Base-by-base conservation (phyloP, 257 asterid genomes). In the Cordia subcordata region DNA sequence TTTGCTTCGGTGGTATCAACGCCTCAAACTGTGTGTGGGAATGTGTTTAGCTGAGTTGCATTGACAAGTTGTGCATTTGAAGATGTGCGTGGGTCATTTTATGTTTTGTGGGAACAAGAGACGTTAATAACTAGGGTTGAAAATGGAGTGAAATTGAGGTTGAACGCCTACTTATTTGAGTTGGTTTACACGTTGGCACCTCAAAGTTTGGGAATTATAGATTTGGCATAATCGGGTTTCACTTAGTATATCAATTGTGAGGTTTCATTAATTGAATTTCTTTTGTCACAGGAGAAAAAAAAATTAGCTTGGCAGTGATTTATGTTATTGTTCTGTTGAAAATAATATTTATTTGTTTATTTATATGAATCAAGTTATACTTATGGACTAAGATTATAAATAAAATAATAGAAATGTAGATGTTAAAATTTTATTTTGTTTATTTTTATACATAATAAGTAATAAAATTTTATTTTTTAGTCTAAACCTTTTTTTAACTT, bases 91-190 rank as follows among this genome's bases (percentile, higher is more conserved):
- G 53, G 32, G 9, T 13, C 27, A 52, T n/a, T n/a, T n/a, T n/a
- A n/a, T n/a, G 5, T 21, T 14, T 1, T 19, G 16, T 10, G 18
- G 33, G 68, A n/a, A 33, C 18, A 61, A 49, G 51, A 8, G 35
- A 15, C 63, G 67, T 46, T 54, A 53, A 45, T 59, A 35, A 53
- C 75, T 64, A 70, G 75, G 71, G 54, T 49, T 46, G 55, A 58
- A n/a, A n/a, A 58, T 53, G 18, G 47, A 13, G 0, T 20, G 10
- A 38, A 53, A 53, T 64, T 53, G 37, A 58, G 39, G 42, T 14
- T 35, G n/a, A 22, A 38, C 33, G 18, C 69, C 68, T 62, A 13
- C 14, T 0, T 21, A 2, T 13, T 14, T 62, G 4, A 40, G 11
- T 13, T 5, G 16, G 37, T 16, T 15, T 46, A 13, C 23, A 32